Evolutionary conservation across 768 basidiomycete species (phyloP).

Genomic region (Termitomyces eurrhizus): DNA sequence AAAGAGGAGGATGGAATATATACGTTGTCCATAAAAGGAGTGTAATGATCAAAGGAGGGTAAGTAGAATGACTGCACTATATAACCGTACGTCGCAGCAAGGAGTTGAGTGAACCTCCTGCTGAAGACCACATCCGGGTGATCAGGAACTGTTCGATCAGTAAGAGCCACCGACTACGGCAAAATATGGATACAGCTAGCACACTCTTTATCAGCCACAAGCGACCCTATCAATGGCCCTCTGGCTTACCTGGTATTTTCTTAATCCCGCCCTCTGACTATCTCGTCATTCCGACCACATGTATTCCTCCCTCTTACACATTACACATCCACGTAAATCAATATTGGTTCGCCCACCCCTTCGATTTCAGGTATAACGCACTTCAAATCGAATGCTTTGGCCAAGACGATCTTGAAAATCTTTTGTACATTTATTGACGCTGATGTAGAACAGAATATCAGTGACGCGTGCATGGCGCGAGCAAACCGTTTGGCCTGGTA

Average conservation of each 20-base stretch:
- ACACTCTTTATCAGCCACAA: not conserved
- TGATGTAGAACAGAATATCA: constrained; percentile 98
- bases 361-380: constrained; percentile 98
- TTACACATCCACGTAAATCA: constrained; percentile 89
- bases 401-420: constrained; percentile 97
- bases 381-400: constrained; percentile 98
- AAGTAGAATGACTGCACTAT: constrained; percentile 14
- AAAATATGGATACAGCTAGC: constrained; percentile 6
- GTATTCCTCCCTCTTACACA: constrained; percentile 16
- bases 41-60: constrained; percentile 16
- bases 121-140: constrained; percentile 1
- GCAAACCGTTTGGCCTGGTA: constrained; percentile 93
- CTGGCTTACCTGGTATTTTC: constrained; percentile 27
- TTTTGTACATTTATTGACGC: constrained; percentile 99
- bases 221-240: not conserved
- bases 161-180: not conserved
- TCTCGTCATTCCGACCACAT: constrained; percentile 10
- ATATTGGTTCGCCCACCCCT: constrained; percentile 91
- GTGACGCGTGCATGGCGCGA: constrained; percentile 98
- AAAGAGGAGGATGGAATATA: constrained; percentile 15
- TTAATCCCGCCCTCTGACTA: constrained; percentile 22
- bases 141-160: not conserved
- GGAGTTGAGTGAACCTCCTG: not conserved
- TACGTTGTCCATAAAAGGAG: constrained; percentile 19
- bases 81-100: constrained; percentile 5